Evolutionary conservation across 768 basidiomycete species (phyloP).

Genomic region (Pulveroboletus ravenelii): DNA sequence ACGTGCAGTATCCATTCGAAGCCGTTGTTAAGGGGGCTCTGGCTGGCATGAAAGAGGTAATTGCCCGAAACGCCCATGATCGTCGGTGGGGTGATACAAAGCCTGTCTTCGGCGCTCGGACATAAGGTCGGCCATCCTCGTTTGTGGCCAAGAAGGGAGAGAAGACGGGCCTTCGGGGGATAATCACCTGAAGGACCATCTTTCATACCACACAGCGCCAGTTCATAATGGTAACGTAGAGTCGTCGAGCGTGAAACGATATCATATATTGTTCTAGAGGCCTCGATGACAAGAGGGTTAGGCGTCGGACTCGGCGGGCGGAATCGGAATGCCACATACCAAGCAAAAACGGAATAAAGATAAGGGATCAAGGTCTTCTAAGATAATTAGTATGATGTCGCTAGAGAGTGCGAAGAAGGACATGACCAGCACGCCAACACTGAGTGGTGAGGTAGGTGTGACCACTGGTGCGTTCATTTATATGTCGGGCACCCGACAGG

Average conservation of each 20-base stretch:
- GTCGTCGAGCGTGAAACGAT: slow-evolving; percentile 23
- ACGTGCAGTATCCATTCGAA: slow-evolving; percentile 32
- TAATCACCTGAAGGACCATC: slow-evolving; percentile 23
- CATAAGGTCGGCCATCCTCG: slow-evolving; percentile 32
- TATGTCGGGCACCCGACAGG: slow-evolving; percentile 25
- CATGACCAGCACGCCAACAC: slow-evolving; percentile 34
- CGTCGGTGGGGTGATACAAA: slow-evolving; percentile 29
- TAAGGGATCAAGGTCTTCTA: slow-evolving; percentile 32
- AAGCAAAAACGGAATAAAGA: slow-evolving; percentile 31
- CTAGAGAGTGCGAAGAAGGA: slow-evolving; percentile 30
- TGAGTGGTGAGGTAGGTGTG: slow-evolving; percentile 12
- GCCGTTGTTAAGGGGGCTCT: slow-evolving; percentile 28
- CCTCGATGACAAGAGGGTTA: slow-evolving; percentile 13
- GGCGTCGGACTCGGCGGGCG: background rate
- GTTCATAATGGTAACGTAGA: slow-evolving; percentile 32
- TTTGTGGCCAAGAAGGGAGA: slow-evolving; percentile 28
- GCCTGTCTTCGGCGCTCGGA: slow-evolving; percentile 29
- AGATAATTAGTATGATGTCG: slow-evolving; percentile 28
- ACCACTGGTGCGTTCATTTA: slow-evolving; percentile 21
- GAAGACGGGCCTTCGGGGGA: slow-evolving; percentile 22
- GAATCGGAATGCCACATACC: slow-evolving; percentile 13
- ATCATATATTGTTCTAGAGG: slow-evolving; percentile 18
- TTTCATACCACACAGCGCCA: slow-evolving; percentile 27
- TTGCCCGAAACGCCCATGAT: slow-evolving; percentile 31
- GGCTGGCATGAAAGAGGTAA: slow-evolving; percentile 33